Conservation (phyloP, 176 grass and related monocot species). For the Ensete ventricosum region DNA sequence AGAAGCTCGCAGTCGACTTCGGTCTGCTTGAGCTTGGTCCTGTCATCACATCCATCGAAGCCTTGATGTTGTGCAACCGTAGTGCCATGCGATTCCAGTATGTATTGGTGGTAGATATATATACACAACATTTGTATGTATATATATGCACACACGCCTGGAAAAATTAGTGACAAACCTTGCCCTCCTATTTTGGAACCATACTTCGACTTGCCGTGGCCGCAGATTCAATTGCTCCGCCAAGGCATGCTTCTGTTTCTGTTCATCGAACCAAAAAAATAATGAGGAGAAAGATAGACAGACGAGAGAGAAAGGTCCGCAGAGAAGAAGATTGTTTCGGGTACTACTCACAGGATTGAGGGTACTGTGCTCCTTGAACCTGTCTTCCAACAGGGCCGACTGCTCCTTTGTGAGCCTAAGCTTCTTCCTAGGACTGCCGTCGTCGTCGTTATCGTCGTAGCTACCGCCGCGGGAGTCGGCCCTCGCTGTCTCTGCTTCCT, state of each 20-base stretch:
- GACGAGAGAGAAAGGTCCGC: background rate
- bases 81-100: too few relatives aligned
- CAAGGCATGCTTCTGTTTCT: conserved; percentile 94
- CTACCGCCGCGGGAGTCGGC: conserved; percentile 9
- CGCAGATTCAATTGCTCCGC: conserved; percentile 88
- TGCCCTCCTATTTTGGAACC: conserved; percentile 97
- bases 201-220: conserved; percentile 93
- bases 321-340: background rate
- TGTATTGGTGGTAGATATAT: too few relatives aligned
- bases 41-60: conserved; percentile 1
- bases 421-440: conserved; percentile 64
- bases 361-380: conserved; percentile 94
- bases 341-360: conserved; percentile 68
- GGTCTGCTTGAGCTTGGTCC: conserved; percentile 99
- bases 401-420: conserved; percentile 94
- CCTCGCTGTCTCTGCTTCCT: background rate
- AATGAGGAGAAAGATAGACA: conserved; percentile 7
- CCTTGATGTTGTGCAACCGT: background rate
- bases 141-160: background rate
- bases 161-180: conserved; percentile 36
- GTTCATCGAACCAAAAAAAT: conserved; percentile 26
- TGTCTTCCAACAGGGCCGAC: conserved; percentile 77
- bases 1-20: conserved; percentile 88
- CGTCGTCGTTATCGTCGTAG: conserved; percentile 74
- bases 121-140: too few relatives aligned